Base-by-base conservation (phyloP, 306 rosid species). In the Aeschynomene evenia region DNA sequence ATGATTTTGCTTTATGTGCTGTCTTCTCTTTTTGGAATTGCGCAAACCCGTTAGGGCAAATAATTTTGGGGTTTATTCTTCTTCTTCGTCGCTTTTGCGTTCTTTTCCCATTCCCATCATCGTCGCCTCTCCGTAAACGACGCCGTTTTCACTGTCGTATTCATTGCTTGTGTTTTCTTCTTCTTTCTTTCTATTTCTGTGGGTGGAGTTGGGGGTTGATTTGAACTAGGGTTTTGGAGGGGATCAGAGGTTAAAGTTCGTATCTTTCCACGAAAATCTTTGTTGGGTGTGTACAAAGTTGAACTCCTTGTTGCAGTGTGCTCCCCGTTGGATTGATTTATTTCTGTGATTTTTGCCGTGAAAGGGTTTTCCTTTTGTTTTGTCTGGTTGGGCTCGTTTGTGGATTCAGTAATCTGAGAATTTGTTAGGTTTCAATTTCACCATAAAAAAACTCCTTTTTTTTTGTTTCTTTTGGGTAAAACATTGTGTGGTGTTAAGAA, bases 151-250 rank as follows among this genome's bases (percentile, higher is more conserved):
- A 51, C 31, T 57, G 23, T 54, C 54, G 9, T 18, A 48, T 53
- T 48, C 42, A 42, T 55, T 50, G 23, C 49, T 40, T 66, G 56
- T 7, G 48, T 5, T 11, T 40, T 40, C 13, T 42, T 19, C 24
- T 18, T 40, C 13, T 42, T 19, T 24, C 13, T 56, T 50, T 63
- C 31, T 46, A 55, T 36, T 66, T 61, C 45, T 63, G 22, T 37
- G 55, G 39, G 31, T 65, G 72, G 22, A 64, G 42, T 70, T 66
- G 60, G 75, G 22, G 70, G 43, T 70, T 63, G 63, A 67, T 54
- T 74, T 57, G 45, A 45, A 39, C 74, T 73, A 78, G 85, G 87
- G 85, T 70, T 82, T 72, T 66, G 29, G 36, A 29, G 60, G 62
- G 67, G 81, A 77, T 80, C 82, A 21, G 46, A 71, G 74, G 66